phyloP scores from a whole-genome alignment of 805 yeast genomes.

The Blastobotrys robertii region DNA sequence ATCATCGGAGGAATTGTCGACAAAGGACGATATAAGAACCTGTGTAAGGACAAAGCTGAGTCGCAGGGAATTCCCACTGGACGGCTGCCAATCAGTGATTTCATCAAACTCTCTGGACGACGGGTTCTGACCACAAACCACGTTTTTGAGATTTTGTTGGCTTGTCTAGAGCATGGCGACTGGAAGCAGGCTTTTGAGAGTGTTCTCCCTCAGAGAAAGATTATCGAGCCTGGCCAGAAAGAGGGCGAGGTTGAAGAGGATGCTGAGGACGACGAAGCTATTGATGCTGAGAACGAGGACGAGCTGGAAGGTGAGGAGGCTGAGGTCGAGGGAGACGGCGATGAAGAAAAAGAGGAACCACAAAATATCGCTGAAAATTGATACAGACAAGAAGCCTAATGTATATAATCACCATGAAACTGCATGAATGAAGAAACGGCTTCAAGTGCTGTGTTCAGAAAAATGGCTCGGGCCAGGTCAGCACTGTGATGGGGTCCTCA shows the following conservation, averaged over 20 bases:
- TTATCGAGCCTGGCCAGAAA: slow-evolving; percentile 19
- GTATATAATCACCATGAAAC: neutral
- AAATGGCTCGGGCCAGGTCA: no score
- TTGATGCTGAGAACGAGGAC: no score
- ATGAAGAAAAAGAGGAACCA: neutral
- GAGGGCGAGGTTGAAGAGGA: slow-evolving; percentile 12
- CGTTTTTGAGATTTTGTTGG: slow-evolving; percentile 78
- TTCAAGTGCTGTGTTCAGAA: no score
- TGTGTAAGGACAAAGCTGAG: slow-evolving; percentile 77
- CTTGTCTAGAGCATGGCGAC: slow-evolving; percentile 67
- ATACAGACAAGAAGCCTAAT: neutral
- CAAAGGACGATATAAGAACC: slow-evolving; percentile 74
- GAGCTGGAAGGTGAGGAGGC: slow-evolving; percentile 3
- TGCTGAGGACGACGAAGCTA: slow-evolving; percentile 11
- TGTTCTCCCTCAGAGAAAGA: slow-evolving; percentile 78
- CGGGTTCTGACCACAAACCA: slow-evolving; percentile 89
- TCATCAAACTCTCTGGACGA: slow-evolving; percentile 72
- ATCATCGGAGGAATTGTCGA: slow-evolving; percentile 95
- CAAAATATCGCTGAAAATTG: neutral
- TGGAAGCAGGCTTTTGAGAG: slow-evolving; percentile 83
- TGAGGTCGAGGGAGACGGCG: neutral
- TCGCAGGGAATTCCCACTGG: slow-evolving; percentile 61
- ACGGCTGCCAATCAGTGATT: slow-evolving; percentile 80
- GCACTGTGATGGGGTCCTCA: no score
- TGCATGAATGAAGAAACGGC: neutral